Percentiles rank a stretch among this genome's conserved stretches.
These are phyloP conservation scores for Syzygium syzygioides DNA, from an alignment of 441 rosid species.

Conservation along the genomic window DNA sequence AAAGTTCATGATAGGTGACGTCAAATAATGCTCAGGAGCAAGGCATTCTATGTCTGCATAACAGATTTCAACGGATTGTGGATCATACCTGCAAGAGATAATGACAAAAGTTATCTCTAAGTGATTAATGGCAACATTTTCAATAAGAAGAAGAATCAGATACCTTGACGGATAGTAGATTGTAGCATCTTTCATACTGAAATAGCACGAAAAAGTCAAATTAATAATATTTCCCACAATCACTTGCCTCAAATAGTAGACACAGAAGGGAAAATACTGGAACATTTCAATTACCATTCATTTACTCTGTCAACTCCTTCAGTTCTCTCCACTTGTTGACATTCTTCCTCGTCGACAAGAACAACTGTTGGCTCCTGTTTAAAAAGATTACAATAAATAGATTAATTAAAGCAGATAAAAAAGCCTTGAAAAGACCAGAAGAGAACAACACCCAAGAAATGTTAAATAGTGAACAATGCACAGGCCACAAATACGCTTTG, in stretches of 20 bases:
- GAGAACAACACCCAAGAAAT: not conserved
- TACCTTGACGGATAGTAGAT: constrained; percentile 89
- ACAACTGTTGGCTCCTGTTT: constrained; percentile 38
- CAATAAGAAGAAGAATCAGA: not conserved
- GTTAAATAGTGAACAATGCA: not conserved
- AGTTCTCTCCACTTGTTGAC: constrained; percentile 22
- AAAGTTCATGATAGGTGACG: constrained; percentile 82
- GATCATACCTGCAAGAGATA: constrained; percentile 57
- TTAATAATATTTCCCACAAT: constrained; percentile 2
- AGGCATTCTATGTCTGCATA: constrained; percentile 57
- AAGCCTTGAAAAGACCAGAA: not conserved
- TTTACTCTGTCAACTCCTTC: constrained; percentile 34
- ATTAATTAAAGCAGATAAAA: not conserved
- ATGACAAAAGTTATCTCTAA: not conserved
- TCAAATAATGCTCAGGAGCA: constrained; percentile 56
- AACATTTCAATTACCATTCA: constrained; percentile 38
- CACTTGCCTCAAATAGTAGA: not conserved
- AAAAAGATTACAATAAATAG: not conserved
- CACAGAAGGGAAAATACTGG: not conserved
- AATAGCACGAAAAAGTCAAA: constrained; percentile 18
- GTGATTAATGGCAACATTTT: not conserved
- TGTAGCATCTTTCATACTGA: constrained; percentile 51
- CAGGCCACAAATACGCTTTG: not conserved
- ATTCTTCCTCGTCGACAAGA: constrained; percentile 74
- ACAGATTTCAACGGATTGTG: constrained; percentile 53